Base-by-base conservation (phyloP, 352 stramenopile genomes). In the Pythium dissotocum region DNA sequence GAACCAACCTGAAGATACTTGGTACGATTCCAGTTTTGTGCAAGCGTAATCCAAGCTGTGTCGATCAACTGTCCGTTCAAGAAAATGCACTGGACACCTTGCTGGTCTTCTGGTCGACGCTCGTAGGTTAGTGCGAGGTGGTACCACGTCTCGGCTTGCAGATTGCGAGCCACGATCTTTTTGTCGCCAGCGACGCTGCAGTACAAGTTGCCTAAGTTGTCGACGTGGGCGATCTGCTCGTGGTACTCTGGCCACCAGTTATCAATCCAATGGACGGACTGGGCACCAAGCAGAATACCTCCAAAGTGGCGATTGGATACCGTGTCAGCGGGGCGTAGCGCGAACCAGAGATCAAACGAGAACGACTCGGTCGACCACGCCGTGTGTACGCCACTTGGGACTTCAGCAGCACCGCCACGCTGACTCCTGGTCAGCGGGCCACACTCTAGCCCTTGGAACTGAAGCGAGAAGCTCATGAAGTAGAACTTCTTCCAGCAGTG, bases 1-100 rank as follows among this genome's bases (percentile, higher is more conserved):
- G 66, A 72, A 13, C 75, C 75, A 2, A 79, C n/a, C 52, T 82
- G 72, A 7, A 51, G 64, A 6, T 64, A 55, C 10, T 57, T 69
- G 28, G 77, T 53, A 21, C 36, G 57, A 2, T 38, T n/a, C 72
- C 63, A 76, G 5, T 63, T 18, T 12, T 52, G 46, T 24, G 58
- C 59, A 9, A 67, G 42, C 4, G 2, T 6, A 1, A 63, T 67
- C 1, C 21, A 8, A 3, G 18, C 9, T 1, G 12, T 12, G n/a
- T 32, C 18, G 7, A 48, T 6, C 6, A 57, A 14, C 7, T 35
- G 24, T 21, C 51, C 26, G 30, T 57, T 26, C 5, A 57, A n/a
- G 51, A 38, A 57, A 21, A 57, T 24, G 1, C 28, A 32, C 51
- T 57, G 36, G 36, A 14, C 36, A 0, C 6, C 36, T 14, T 42